Evolutionary conservation across 495 filamentous ascomycete species (phyloP).

Genomic region (Penicillium atrosanguineum): DNA sequence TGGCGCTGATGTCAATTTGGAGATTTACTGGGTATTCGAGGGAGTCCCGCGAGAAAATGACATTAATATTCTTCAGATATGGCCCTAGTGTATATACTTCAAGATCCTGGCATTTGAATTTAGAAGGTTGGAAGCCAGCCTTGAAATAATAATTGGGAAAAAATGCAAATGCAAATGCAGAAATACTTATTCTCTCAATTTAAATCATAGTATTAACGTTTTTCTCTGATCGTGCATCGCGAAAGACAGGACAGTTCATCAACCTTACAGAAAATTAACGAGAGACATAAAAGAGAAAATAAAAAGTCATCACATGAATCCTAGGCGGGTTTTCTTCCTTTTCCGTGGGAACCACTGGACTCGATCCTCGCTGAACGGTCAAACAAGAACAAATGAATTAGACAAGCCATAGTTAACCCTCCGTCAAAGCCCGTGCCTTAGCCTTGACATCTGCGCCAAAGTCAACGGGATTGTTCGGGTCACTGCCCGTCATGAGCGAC

Average conservation of each 20-base stretch:
- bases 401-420: background rate
- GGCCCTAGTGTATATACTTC: background rate
- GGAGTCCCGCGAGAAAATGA: background rate
- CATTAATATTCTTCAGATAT: background rate
- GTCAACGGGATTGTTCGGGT: constrained; percentile 24
- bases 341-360: background rate
- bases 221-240: background rate
- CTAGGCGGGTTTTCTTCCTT: background rate
- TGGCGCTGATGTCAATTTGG: background rate
- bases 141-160: too few relatives aligned
- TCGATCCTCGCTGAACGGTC: background rate
- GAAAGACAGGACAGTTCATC: background rate
- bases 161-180: too few relatives aligned
- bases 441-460: constrained; percentile 28
- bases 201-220: background rate
- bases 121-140: background rate
- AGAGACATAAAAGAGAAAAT: background rate
- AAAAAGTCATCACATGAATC: background rate
- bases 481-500: constrained; percentile 20
- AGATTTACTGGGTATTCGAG: background rate
- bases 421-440: constrained; percentile 16
- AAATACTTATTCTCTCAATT: background rate
- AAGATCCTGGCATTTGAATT: background rate
- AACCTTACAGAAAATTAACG: background rate
- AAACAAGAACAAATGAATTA: background rate